Percentiles rank a stretch among this genome's conserved stretches.
These are phyloP conservation scores for Phoma sp. DNA, from an alignment of 2,329 filamentous ascomycete genomes.

Conservation along the genomic window DNA sequence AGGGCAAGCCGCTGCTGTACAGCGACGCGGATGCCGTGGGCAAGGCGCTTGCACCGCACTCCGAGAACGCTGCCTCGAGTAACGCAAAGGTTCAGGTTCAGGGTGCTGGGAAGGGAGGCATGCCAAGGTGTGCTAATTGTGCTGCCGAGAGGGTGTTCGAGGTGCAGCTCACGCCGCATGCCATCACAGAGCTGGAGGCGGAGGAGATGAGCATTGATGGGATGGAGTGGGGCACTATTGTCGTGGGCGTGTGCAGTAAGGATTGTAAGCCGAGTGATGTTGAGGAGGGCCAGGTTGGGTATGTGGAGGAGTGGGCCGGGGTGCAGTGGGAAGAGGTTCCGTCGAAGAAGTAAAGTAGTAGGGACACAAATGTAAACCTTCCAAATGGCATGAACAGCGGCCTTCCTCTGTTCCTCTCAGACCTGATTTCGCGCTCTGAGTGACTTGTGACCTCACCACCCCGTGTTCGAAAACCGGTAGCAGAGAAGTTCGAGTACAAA, in stretches of 20 bases:
- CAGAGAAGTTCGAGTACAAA: too few species aligned
- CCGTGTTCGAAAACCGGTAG: too few species aligned
- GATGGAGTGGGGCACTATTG: slow-evolving; percentile 98
- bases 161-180: slow-evolving; percentile 87
- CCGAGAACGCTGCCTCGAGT: slow-evolving; percentile 33
- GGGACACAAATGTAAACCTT: too few species aligned
- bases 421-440: too few species aligned
- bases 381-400: too few species aligned
- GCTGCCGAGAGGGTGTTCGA: slow-evolving; percentile 81
- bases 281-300: slow-evolving; percentile 69
- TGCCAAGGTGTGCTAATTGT: slow-evolving; percentile 81
- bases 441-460: too few species aligned
- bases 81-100: slow-evolving; percentile 38
- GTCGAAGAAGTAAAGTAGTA: slow-evolving; percentile 20
- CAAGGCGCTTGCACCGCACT: slow-evolving; percentile 58
- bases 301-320: slow-evolving; percentile 94
- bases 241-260: slow-evolving; percentile 80
- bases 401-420: too few species aligned
- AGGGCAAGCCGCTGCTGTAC: slow-evolving; percentile 70
- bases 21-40: slow-evolving; percentile 77
- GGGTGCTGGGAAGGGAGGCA: slow-evolving; percentile 45
- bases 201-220: slow-evolving; percentile 72
- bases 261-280: slow-evolving; percentile 73
- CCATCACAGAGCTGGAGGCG: slow-evolving; percentile 85
- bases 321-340: slow-evolving; percentile 91